These are phyloP conservation scores for Neofusicoccum kwambonambiense DNA, from an alignment of 2,329 filamentous ascomycete species.

Conservation along the genomic window DNA sequence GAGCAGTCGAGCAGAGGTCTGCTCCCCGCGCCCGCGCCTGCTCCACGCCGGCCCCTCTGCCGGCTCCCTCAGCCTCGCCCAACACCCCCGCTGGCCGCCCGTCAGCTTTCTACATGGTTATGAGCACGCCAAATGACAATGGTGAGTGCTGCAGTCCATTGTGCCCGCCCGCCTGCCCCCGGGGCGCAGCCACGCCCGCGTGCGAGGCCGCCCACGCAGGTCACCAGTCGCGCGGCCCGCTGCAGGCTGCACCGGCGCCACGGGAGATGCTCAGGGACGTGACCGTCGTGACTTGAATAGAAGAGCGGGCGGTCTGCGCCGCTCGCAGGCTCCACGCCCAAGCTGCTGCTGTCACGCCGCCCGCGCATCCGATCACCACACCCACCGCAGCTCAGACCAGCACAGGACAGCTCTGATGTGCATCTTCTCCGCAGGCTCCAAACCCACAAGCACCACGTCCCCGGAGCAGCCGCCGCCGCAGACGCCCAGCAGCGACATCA, in stretches of 20 bases:
- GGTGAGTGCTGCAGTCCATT: constrained; percentile 28
- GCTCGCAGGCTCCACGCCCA: neutral
- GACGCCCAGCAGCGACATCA: constrained; percentile 28
- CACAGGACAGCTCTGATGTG: constrained; percentile 17
- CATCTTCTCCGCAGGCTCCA: constrained; percentile 17
- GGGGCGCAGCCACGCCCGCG: neutral
- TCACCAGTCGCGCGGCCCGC: constrained; percentile 4
- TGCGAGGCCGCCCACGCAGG: neutral
- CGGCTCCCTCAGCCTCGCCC: constrained; percentile 4
- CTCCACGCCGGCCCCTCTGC: constrained; percentile 3
- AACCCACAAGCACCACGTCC: constrained; percentile 15
- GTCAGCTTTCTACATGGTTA: constrained; percentile 35
- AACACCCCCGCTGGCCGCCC: constrained; percentile 13
- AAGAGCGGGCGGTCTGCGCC: neutral
- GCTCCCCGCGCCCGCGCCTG: constrained; percentile 7
- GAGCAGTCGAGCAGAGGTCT: neutral
- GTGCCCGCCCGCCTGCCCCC: neutral
- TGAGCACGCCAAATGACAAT: constrained; percentile 42
- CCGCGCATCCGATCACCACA: constrained; percentile 17
- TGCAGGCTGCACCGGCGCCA: neutral
- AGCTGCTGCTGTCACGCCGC: constrained; percentile 8
- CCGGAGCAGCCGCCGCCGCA: constrained; percentile 2
- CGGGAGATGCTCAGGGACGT: constrained; percentile 5
- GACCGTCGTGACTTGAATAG: constrained; percentile 11
- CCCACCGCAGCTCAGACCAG: constrained; percentile 15